Base-by-base conservation (phyloP, 495 filamentous ascomycete species). In the Aspergillus carlsbadensis region DNA sequence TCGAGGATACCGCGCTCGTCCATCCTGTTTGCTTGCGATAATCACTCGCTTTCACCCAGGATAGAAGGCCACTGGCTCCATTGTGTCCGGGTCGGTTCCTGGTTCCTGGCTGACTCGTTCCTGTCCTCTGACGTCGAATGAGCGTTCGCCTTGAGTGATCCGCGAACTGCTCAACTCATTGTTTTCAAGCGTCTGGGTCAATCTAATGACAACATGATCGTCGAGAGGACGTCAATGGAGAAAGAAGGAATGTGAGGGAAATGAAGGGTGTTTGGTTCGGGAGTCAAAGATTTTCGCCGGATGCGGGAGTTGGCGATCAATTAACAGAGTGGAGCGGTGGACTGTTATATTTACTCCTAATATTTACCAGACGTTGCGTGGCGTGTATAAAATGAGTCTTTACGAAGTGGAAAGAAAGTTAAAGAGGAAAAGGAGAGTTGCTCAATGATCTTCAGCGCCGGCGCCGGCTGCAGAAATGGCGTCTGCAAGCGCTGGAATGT, bases 211-310 rank as follows among this genome's bases (percentile, higher is more conserved):
- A 49, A 41, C 37, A 41, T 41, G 37, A 41, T 41, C 37, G 17
- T 15, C 35, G 35, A 13, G 10, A 13, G 26, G n/a, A 37, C 11
- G 35, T 37, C 35, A 10, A 37, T 37, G 24, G 26, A 29, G 15
- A 5, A 10, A 45, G 10, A n/a, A 31, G 42, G 26, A 29, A 29
- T 29, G 26, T 24, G 33, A 41, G 24, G 43, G 43, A 10, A 2
- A 5, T 22, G 5, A 22, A 24, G 40, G 24, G n/a, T 29, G 40
- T 45, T 22, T 45, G 42, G 42, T 14, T 45, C 11, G 5, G 40
- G 13, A 10, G 42, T 49, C 13, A 8, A 36, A 33, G 46, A 47
- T 47, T 49, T 49, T 49, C 47, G 47, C 47, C 33, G 34, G 33
- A 50, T 50, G 29, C 47, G 47, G 34, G 34, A 50, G 15, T 50